Conservation (phyloP, 2,329 filamentous ascomycete genomes). For the Fusarium pseudonygamai region DNA sequence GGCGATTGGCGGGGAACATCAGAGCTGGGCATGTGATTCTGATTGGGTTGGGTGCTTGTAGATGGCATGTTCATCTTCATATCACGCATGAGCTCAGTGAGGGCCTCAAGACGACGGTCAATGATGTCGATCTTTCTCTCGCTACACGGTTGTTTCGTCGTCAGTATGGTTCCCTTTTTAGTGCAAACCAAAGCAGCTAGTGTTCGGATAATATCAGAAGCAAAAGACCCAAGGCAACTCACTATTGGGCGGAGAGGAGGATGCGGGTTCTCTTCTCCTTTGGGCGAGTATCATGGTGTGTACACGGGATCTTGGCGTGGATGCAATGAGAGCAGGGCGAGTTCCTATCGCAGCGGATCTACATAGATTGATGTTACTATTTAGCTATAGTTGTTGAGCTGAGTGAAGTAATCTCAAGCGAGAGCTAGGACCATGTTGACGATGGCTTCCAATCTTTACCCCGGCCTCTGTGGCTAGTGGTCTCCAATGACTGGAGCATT, state of each 20-base stretch:
- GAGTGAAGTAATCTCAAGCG: background rate
- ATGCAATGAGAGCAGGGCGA: conserved; percentile 50
- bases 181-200: background rate
- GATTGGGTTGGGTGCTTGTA: conserved; percentile 7
- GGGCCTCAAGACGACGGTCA: conserved; percentile 48
- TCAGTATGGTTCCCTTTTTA: background rate
- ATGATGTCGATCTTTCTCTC: conserved; percentile 53
- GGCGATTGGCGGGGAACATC: conserved; percentile 23
- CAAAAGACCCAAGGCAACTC: conserved; percentile 22
- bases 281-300: conserved; percentile 45
- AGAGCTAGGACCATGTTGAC: background rate
- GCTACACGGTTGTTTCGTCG: conserved; percentile 29
- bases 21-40: conserved; percentile 25
- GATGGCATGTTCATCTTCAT: conserved; percentile 43
- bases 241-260: conserved; percentile 52
- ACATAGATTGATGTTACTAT: conserved; percentile 4
- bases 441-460: background rate
- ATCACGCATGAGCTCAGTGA: conserved; percentile 48
- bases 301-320: conserved; percentile 51
- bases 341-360: conserved; percentile 52
- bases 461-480: background rate
- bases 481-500: background rate
- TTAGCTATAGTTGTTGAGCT: conserved; percentile 1
- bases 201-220: background rate
- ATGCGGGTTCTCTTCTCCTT: conserved; percentile 51